Evolutionary conservation across 225 moss, liverwort and hornwort genomes (phyloP), one percentile per base, ranked within the genome.

Genomic region (Marchantia polymorpha): DNA sequence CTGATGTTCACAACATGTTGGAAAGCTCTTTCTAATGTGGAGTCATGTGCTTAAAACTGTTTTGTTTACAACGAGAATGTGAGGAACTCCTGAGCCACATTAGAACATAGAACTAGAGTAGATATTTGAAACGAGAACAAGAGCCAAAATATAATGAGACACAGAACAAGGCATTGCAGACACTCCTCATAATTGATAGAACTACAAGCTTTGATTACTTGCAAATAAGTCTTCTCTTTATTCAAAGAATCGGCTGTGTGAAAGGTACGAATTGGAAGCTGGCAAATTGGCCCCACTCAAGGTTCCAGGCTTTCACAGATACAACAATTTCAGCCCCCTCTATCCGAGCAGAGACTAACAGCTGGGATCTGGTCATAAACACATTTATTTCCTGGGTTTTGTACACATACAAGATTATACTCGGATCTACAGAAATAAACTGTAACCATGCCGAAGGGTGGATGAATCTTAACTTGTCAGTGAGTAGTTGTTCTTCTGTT

Each of bases 311-410:
- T 54, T 55, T 14, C 31, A 67, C 67, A 29, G 30, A 26, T 12
- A 11, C n/a, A 72, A 3, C 7, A 48, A 20, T 70, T 46, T 70
- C 14, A 70, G 49, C 47, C 5, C 49, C 13, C 51, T 49, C 23
- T 51, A 49, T 10, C 19, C 39, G 39, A 49, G 50, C 49, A 51
- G 50, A 73, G 73, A 73, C 52, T 20, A 12, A 10, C 12, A 52
- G 25, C 52, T 19, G 52, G 12, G 22, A 73, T 52, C 73, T 6
- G 52, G 20, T 26, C 75, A 23, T 31, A 75, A 75, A 55, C 59
- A 52, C 20, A 65, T 75, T 75, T 75, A 60, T 75, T 59, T 75
- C 75, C 53, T 26, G 59, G 26, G 8, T 75, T 75, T 60, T 75
- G 54, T 75, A 75, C 75, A 75, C 39, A 20, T 59, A 46, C 60